Percentiles rank a stretch among this genome's conserved stretches.
Conservation (phyloP, 768 basidiomycete genomes). For the Cytidiella melzeri region DNA sequence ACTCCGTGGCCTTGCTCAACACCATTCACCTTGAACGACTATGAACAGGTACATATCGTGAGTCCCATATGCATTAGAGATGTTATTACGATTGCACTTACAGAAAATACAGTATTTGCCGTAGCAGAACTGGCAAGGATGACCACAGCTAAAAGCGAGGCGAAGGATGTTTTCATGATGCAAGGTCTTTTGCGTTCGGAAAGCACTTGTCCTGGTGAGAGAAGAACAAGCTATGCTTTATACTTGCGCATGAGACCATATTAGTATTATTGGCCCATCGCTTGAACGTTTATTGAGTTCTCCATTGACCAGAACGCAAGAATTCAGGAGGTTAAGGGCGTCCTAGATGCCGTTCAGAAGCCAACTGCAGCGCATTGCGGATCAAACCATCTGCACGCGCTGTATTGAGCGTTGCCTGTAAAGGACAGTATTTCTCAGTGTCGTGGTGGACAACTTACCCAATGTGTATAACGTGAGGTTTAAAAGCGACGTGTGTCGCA, state of each 20-base stretch:
- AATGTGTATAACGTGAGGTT: slow-evolving; percentile 29
- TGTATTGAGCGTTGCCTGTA: neutral
- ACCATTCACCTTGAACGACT: slow-evolving; percentile 45
- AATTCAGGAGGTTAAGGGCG: neutral
- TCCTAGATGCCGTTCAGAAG: neutral
- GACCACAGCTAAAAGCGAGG: slow-evolving; percentile 13
- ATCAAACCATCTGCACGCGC: neutral
- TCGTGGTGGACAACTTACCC: neutral
- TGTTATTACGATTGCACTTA: slow-evolving; percentile 2
- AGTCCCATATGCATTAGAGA: neutral
- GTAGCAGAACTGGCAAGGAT: slow-evolving; percentile 14
- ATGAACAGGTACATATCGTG: no score
- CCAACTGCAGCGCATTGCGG: neutral
- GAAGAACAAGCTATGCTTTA: neutral
- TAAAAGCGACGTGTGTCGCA: slow-evolving; percentile 35
- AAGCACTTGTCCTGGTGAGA: neutral
- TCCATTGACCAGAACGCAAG: neutral
- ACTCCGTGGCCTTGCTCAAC: slow-evolving; percentile 39
- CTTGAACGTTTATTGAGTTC: neutral
- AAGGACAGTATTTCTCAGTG: neutral
- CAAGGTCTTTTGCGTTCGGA: neutral
- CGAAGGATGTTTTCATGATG: slow-evolving; percentile 14
- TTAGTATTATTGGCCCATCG: neutral
- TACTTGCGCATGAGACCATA: neutral
- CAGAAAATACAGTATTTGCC: slow-evolving; percentile 26